Conservation (phyloP, 2,329 filamentous ascomycete genomes). For the Pezicula carpinea region DNA sequence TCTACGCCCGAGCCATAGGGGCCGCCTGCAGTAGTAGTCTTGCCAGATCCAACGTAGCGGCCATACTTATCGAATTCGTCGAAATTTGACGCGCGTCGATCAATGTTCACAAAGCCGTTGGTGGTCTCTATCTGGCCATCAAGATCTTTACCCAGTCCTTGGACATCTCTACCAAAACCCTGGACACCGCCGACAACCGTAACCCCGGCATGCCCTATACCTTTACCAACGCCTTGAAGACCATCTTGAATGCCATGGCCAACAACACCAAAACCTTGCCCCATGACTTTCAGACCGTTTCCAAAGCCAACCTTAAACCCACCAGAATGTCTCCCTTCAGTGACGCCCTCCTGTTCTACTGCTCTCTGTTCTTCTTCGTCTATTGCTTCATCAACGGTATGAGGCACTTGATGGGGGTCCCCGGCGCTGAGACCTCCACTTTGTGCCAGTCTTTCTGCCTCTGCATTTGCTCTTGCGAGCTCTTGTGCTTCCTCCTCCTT, state of each 20-base stretch:
- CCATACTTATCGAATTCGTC: slow-evolving; percentile 26
- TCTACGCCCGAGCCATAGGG: slow-evolving; percentile 18
- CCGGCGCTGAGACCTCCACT: slow-evolving; percentile 47
- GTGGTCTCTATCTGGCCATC: slow-evolving; percentile 49
- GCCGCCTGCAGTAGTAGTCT: not conserved
- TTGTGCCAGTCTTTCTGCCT: slow-evolving; percentile 39
- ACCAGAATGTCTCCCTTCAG: slow-evolving; percentile 2
- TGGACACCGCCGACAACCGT: slow-evolving; percentile 40
- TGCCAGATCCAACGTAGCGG: slow-evolving; percentile 18
- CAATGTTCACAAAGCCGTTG: slow-evolving; percentile 33
- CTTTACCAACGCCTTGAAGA: slow-evolving; percentile 18
- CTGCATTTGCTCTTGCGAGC: slow-evolving; percentile 33
- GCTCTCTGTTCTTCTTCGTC: slow-evolving; percentile 30
- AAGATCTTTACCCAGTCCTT: slow-evolving; percentile 43
- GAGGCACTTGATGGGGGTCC: slow-evolving; percentile 48
- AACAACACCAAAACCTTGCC: slow-evolving; percentile 23
- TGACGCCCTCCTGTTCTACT: slow-evolving; percentile 10
- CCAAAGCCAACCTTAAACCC: slow-evolving; percentile 20
- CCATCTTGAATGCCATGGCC: slow-evolving; percentile 24
- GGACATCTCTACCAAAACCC: slow-evolving; percentile 37
- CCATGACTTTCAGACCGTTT: slow-evolving; percentile 21
- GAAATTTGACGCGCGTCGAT: slow-evolving; percentile 16
- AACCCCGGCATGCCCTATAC: slow-evolving; percentile 32
- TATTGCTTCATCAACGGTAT: slow-evolving; percentile 43
- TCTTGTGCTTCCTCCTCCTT: slow-evolving; percentile 16